Percentiles rank a stretch among this genome's conserved stretches.
phyloP scores from a whole-genome alignment of 2,329 filamentous ascomycete genomes.

The Bisporella sp. region DNA sequence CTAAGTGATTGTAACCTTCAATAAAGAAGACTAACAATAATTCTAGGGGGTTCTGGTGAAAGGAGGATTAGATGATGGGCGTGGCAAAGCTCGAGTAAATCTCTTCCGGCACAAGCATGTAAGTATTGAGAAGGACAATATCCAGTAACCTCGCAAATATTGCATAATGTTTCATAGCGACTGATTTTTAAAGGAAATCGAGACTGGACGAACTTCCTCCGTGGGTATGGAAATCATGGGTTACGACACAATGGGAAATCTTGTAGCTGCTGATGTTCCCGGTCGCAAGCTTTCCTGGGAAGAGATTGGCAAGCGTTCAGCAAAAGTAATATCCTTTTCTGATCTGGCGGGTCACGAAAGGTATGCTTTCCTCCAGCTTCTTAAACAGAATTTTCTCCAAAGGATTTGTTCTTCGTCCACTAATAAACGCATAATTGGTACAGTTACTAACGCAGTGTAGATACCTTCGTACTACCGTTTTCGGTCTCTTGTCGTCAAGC shows the following conservation, averaged over 20 bases:
- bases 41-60: constrained; percentile 77
- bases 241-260: constrained; percentile 79
- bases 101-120: constrained; percentile 95
- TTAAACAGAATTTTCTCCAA: constrained; percentile 92
- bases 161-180: too few species aligned
- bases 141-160: too few species aligned
- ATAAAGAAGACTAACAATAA: too few species aligned
- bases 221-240: constrained; percentile 99
- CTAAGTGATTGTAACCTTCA: too few species aligned
- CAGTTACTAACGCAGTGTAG: constrained; percentile 93
- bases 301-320: constrained; percentile 89
- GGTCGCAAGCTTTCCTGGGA: constrained; percentile 92
- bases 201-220: constrained; percentile 89
- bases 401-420: constrained; percentile 88
- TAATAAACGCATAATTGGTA: constrained; percentile 95
- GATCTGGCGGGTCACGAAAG: constrained; percentile 94
- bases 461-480: constrained; percentile 92
- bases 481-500: constrained; percentile 87
- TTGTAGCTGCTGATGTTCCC: constrained; percentile 73
- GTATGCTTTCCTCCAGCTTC: constrained; percentile 26
- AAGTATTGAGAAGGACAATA: too few species aligned
- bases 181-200: constrained; percentile 49
- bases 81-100: constrained; percentile 89
- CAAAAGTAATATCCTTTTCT: constrained; percentile 95
- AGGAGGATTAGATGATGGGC: constrained; percentile 87